Evolutionary conservation across 495 filamentous ascomycete genomes (phyloP).

Genomic region (Penicillium atrosanguineum): DNA sequence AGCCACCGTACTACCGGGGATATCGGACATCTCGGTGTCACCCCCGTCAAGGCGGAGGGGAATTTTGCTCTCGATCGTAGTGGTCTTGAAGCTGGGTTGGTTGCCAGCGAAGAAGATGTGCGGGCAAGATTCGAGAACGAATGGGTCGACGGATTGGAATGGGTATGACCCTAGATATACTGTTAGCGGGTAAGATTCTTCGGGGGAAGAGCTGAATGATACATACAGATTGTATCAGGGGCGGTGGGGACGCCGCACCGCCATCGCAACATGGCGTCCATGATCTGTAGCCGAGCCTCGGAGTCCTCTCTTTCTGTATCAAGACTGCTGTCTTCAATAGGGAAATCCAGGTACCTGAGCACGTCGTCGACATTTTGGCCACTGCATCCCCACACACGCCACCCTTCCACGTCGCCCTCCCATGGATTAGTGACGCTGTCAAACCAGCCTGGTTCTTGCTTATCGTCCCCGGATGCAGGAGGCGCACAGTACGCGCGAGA

Average conservation of each 20-base stretch:
- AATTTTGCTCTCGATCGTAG: slow-evolving; percentile 57
- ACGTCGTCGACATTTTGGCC: slow-evolving; percentile 95
- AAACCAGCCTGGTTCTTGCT: slow-evolving; percentile 67
- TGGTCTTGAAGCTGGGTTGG: slow-evolving; percentile 78
- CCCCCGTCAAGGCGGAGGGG: slow-evolving; percentile 34
- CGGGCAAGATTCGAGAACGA: slow-evolving; percentile 78
- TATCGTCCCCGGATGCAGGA: slow-evolving; percentile 43
- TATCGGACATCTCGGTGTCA: slow-evolving; percentile 43
- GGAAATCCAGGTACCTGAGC: slow-evolving; percentile 72
- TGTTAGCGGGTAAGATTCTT: slow-evolving; percentile 6
- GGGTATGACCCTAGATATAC: slow-evolving; percentile 77
- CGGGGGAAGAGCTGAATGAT: background rate
- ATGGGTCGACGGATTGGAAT: slow-evolving; percentile 87
- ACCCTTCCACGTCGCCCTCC: slow-evolving; percentile 84
- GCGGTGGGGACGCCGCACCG: slow-evolving; percentile 89
- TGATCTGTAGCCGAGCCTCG: slow-evolving; percentile 74
- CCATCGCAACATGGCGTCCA: slow-evolving; percentile 92
- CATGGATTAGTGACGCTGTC: slow-evolving; percentile 92
- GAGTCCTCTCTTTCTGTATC: slow-evolving; percentile 41
- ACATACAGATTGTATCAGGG: slow-evolving; percentile 91
- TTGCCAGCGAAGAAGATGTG: slow-evolving; percentile 90
- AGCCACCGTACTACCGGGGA: slow-evolving; percentile 50
- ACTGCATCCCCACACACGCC: slow-evolving; percentile 76
- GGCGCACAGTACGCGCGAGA: slow-evolving; percentile 62
- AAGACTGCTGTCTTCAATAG: slow-evolving; percentile 25